Percentiles rank a stretch among this genome's conserved stretches.
Evolutionary conservation across 495 filamentous ascomycete genomes (phyloP).

Genomic region (Aspergillus bridgeri): DNA sequence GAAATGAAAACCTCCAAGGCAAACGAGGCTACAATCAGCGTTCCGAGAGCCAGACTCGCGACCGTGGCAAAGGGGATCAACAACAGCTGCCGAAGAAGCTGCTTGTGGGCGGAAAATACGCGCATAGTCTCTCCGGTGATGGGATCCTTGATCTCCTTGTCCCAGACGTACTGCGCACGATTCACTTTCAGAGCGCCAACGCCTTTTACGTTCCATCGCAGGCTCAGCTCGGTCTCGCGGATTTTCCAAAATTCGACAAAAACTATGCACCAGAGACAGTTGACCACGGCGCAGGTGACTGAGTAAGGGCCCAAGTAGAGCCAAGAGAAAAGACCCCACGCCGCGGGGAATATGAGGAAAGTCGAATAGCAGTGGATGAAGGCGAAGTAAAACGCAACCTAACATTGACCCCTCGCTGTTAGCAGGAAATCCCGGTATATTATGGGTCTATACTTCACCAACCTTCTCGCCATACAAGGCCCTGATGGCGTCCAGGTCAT

Average conservation of each 20-base stretch:
- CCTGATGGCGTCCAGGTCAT: slow-evolving; percentile 78
- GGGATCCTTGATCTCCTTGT: slow-evolving; percentile 71
- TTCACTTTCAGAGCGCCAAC: slow-evolving; percentile 79
- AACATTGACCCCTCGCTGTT: background rate
- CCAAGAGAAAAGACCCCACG: slow-evolving; percentile 73
- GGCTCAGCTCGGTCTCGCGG: slow-evolving; percentile 83
- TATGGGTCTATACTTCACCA: no score
- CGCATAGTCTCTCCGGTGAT: slow-evolving; percentile 76
- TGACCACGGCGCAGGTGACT: slow-evolving; percentile 69
- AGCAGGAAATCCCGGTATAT: no score
- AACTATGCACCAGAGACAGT: slow-evolving; percentile 76
- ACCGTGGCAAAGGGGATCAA: slow-evolving; percentile 82
- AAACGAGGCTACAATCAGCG: slow-evolving; percentile 78
- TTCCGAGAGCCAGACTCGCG: slow-evolving; percentile 67
- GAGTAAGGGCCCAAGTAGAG: slow-evolving; percentile 79
- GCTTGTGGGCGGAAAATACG: slow-evolving; percentile 71
- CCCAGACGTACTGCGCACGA: slow-evolving; percentile 71
- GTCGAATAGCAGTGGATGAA: slow-evolving; percentile 89
- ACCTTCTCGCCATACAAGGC: slow-evolving; percentile 87
- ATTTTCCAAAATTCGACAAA: slow-evolving; percentile 98
- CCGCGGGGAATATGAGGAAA: slow-evolving; percentile 79
- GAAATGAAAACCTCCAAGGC: slow-evolving; percentile 90
- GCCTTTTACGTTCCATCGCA: slow-evolving; percentile 85
- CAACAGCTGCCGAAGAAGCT: slow-evolving; percentile 72
- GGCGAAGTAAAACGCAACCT: slow-evolving; percentile 92